Evolutionary conservation across 371 early-diverging fungal species (phyloP).

Genomic region (Rhizopus delemar): DNA sequence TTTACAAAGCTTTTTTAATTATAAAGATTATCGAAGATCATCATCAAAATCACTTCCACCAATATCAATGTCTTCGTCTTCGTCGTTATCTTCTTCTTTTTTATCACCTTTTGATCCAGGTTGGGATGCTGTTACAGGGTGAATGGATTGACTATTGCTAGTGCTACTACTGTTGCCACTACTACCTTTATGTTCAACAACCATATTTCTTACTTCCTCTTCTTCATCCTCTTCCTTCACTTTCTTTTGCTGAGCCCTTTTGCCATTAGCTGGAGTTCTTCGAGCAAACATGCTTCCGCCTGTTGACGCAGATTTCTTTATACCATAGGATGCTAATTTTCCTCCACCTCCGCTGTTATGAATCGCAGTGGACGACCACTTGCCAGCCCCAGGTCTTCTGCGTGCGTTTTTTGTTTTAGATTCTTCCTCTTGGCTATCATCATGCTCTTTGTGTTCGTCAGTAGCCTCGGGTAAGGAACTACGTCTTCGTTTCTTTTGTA

Average conservation of each 20-base stretch:
- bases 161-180: background rate
- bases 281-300: background rate
- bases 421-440: background rate
- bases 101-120: background rate
- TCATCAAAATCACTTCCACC: constrained; percentile 68
- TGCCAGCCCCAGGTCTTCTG: background rate
- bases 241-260: constrained; percentile 2
- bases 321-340: constrained; percentile 2
- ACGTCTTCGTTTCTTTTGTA: constrained; percentile 24
- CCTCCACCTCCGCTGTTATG: background rate
- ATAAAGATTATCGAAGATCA: constrained; percentile 41
- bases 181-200: constrained; percentile 9
- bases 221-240: constrained; percentile 3
- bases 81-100: constrained; percentile 44
- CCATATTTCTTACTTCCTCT: constrained; percentile 1
- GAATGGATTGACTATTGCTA: no score
- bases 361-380: background rate
- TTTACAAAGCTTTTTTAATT: no score
- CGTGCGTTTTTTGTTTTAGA: background rate
- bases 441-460: background rate
- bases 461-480: background rate
- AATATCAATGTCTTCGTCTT: constrained; percentile 67
- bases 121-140: no score
- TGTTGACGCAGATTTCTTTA: constrained; percentile 2
- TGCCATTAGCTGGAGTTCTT: background rate